Conservation (phyloP, 23 red algal genomes). For the Cyanidium caldarium region DNA sequence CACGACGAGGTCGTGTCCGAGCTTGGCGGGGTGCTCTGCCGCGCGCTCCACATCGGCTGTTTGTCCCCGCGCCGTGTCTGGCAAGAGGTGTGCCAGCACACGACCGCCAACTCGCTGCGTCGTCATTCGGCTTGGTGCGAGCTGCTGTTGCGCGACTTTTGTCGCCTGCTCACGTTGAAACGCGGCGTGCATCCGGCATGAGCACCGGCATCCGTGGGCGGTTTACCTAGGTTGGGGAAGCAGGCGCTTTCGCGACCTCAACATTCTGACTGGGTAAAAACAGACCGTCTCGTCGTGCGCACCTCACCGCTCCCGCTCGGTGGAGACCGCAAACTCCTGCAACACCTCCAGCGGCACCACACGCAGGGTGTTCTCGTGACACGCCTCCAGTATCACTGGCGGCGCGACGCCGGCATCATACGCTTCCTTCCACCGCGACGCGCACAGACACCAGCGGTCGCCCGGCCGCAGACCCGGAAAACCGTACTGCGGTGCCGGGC, state of each 20-base stretch:
- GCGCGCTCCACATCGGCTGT: not conserved
- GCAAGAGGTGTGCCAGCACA: not conserved
- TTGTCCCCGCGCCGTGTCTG: conserved; percentile 1
- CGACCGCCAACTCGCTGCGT: not conserved
- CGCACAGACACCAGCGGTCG: conserved; percentile 55
- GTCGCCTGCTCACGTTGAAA: not conserved
- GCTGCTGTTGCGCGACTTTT: not conserved
- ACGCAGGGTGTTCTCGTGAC: conserved; percentile 25
- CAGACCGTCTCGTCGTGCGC: no score
- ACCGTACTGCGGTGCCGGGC: conserved; percentile 6
- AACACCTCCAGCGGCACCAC: conserved; percentile 26
- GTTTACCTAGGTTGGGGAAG: no score
- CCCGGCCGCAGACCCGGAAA: conserved; percentile 36
- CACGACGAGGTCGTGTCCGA: no score
- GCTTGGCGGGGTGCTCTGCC: not conserved
- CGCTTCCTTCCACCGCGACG: conserved; percentile 60
- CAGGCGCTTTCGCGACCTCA: no score
- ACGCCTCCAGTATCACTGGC: conserved; percentile 41
- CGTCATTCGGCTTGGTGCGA: not conserved
- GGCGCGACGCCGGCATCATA: conserved; percentile 28
- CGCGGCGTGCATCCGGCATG: not conserved
- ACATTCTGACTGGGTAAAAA: no score
- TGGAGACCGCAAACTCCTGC: conserved; percentile 8
- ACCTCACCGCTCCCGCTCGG: not conserved
- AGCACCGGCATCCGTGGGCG: no score